Conservation (phyloP, 1,139 yeast species). For the Hyphopichia pseudoburtonii region DNA sequence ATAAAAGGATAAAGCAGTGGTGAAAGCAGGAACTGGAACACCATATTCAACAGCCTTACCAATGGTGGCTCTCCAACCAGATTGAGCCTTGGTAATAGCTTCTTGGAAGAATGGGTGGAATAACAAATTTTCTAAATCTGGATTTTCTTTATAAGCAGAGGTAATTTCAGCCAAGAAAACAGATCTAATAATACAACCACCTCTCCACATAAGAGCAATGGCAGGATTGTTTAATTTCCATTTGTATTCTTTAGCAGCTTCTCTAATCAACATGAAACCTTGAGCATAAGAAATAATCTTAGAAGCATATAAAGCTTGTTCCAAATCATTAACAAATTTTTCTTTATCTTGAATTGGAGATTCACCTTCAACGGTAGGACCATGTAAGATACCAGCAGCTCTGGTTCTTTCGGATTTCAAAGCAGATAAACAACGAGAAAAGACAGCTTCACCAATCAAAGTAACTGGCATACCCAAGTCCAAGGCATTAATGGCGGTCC, state of each 20-base stretch:
- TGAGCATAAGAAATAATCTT: constrained; percentile 98
- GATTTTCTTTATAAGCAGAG: constrained; percentile 90
- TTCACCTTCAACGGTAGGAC: constrained; percentile 63
- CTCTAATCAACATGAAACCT: constrained; percentile 99
- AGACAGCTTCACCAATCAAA: constrained; percentile 97
- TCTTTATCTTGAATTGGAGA: constrained; percentile 69
- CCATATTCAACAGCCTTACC: constrained; percentile 80
- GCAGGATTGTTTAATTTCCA: constrained; percentile 99
- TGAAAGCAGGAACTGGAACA: constrained; percentile 96
- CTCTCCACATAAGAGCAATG: constrained; percentile 99
- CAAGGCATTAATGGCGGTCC: constrained; percentile 98
- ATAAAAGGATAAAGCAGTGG: constrained; percentile 96
- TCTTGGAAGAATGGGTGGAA: constrained; percentile 93
- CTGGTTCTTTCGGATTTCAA: constrained; percentile 85
- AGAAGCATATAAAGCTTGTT: constrained; percentile 98
- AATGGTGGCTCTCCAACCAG: constrained; percentile 91
- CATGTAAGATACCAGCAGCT: constrained; percentile 76
- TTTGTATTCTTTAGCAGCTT: constrained; percentile 94
- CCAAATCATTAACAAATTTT: constrained; percentile 87
- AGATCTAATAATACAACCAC: constrained; percentile 99
- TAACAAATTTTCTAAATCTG: constrained; percentile 90
- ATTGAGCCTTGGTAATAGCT: constrained; percentile 91
- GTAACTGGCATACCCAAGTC: constrained; percentile 99
- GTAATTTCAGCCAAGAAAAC: constrained; percentile 98
- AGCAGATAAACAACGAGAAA: constrained; percentile 93